Base-by-base conservation (phyloP, 441 rosid genomes). In the Theobroma grandiflorum region DNA sequence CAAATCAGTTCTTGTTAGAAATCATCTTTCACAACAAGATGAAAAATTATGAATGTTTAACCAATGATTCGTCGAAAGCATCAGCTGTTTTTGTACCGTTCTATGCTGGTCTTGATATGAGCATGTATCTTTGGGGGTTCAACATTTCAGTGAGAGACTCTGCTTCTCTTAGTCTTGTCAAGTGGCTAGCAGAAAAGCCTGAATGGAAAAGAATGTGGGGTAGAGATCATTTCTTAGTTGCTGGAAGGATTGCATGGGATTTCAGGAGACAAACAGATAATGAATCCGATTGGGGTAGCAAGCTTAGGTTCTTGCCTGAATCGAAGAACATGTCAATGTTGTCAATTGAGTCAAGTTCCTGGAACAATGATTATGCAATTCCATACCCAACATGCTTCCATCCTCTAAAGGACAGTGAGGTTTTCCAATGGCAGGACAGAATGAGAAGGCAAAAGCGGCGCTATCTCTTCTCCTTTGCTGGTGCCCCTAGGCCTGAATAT, bases 361-460 rank as follows among this genome's bases (percentile, higher is more conserved):
- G 91, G 89, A 89, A 88, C 64, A 95, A 91, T 16, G 99, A 95
- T 66, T 86, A 87, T 74, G 98, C 96, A 3, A 85, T 94, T 57
- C 99, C 98, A 0, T 95, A 94, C 53, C 99, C 97, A 4, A 95
- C 98, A 0, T 90, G 91, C 66, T 95, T 95, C 83, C 99, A 95
- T 81, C 99, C 99, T 50, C 76, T 85, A 5, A 86, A 84, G 37
- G 82, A 82, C 7, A 81, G 75, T 4, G 93, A 94, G 14, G 50
- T 95, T 38, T 14, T 78, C 22, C 72, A 87, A 73, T 93, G 98
- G 98, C 98, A 92, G 78, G 87, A 88, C 1, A 66, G 70, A 50
- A 84, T 92, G 85, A 83, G 94, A 79, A 72, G 49, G n/a, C 86
- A 40, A 1, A 89, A 66, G 64, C 84, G 99, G 66, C 79, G 47